Conservation (phyloP, 1,284 basidiomycete genomes). For the Kalmanozyma brasiliensis region DNA sequence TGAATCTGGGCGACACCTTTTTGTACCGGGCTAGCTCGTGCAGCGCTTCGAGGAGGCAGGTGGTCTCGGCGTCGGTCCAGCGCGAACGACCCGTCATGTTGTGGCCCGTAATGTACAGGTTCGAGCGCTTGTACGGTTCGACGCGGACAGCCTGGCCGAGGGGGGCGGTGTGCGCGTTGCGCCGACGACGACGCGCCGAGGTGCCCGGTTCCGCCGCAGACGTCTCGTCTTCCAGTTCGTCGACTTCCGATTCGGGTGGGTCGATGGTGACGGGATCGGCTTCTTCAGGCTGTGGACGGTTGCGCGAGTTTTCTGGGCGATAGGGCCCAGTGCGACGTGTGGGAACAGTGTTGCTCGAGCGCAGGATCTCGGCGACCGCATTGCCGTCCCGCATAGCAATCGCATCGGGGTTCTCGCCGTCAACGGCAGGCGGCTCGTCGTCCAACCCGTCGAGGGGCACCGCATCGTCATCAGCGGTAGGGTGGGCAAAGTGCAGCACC, state of each 20-base stretch:
- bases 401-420: conserved; percentile 22
- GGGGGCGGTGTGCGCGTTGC: conserved; percentile 15
- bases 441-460: conserved; percentile 13
- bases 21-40: conserved; percentile 44
- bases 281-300: conserved; percentile 7
- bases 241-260: conserved; percentile 17
- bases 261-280: conserved; percentile 12
- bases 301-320: conserved; percentile 15
- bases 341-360: conserved; percentile 8
- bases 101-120: conserved; percentile 52
- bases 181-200: conserved; percentile 8
- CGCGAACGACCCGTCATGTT: conserved; percentile 45
- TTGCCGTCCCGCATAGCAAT: conserved; percentile 32
- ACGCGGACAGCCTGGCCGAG: conserved; percentile 27
- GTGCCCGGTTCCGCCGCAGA: neutral
- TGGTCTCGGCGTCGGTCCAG: conserved; percentile 40
- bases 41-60: conserved; percentile 29
- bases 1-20: conserved; percentile 34
- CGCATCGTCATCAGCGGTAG: conserved; percentile 22
- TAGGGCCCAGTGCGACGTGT: conserved; percentile 38
- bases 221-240: conserved; percentile 29
- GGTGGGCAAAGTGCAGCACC: conserved; percentile 29
- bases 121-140: conserved; percentile 39
- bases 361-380: conserved; percentile 16
- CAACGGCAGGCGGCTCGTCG: conserved; percentile 4